Percentiles rank a stretch among this genome's conserved stretches.
Evolutionary conservation across 768 basidiomycete species (phyloP).

Genomic region (Termitomyces bulborhizus): DNA sequence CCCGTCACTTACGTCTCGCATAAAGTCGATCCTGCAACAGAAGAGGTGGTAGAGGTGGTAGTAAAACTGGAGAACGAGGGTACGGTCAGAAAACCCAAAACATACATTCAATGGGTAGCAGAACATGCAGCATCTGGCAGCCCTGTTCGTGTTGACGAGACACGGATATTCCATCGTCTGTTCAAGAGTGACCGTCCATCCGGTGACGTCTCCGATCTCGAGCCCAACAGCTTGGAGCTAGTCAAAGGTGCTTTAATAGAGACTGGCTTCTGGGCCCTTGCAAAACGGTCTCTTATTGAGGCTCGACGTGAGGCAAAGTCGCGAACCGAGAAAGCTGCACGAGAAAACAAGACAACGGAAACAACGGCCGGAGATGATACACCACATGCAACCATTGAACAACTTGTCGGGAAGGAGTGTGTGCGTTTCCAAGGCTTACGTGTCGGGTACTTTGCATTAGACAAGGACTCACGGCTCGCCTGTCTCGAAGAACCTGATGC

Average conservation of each 20-base stretch:
- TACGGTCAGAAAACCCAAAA: conserved; percentile 72
- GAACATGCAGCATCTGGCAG: conserved; percentile 73
- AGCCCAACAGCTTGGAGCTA: conserved; percentile 74
- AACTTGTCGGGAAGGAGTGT: conserved; percentile 86
- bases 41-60: conserved; percentile 72
- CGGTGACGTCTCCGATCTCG: conserved; percentile 82
- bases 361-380: conserved; percentile 40
- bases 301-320: conserved; percentile 61
- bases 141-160: conserved; percentile 83
- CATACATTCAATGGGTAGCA: conserved; percentile 97
- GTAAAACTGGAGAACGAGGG: conserved; percentile 73
- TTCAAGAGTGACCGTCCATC: conserved; percentile 93
- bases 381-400: conserved; percentile 69
- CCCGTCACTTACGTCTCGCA: conserved; percentile 93
- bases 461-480: conserved; percentile 73
- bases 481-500: conserved; percentile 52
- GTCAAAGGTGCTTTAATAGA: conserved; percentile 82
- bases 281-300: conserved; percentile 56
- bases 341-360: conserved; percentile 30
- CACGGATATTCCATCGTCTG: conserved; percentile 84
- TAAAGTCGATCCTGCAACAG: conserved; percentile 66
- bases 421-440: conserved; percentile 96
- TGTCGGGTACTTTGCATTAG: conserved; percentile 91
- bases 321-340: conserved; percentile 57
- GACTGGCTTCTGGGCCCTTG: conserved; percentile 81